Conservation (phyloP, 768 basidiomycete species). For the Boletales sp. region DNA sequence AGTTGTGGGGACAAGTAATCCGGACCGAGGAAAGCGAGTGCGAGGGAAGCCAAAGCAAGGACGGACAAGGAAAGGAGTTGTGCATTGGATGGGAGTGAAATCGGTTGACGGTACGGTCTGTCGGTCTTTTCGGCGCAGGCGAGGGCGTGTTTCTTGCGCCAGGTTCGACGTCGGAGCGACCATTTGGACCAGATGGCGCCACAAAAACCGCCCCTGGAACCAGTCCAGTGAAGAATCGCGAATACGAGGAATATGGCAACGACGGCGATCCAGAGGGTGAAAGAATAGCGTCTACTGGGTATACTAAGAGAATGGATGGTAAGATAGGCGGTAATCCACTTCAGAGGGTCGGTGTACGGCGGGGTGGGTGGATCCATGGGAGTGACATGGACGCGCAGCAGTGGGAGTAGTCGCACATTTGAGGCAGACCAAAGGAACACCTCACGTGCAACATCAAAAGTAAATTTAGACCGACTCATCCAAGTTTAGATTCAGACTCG, state of each 20-base stretch:
- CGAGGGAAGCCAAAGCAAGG: constrained; percentile 41
- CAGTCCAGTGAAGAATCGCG: constrained; percentile 41
- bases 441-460: too few relatives aligned
- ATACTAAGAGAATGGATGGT: constrained; percentile 51
- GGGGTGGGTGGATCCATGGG: constrained; percentile 43
- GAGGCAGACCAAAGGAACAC: too few relatives aligned
- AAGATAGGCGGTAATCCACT: constrained; percentile 58
- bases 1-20: constrained; percentile 61
- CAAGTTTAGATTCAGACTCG: too few relatives aligned
- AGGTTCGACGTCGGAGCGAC: constrained; percentile 55
- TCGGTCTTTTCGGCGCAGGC: constrained; percentile 31
- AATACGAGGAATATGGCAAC: constrained; percentile 38
- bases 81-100: constrained; percentile 58
- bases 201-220: constrained; percentile 37
- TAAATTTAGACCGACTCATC: too few relatives aligned
- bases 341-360: constrained; percentile 37
- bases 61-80: constrained; percentile 51
- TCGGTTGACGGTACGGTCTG: constrained; percentile 39
- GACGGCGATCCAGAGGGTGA: constrained; percentile 57
- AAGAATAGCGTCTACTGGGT: constrained; percentile 52
- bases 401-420: too few relatives aligned
- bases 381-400: not conserved
- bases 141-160: constrained; percentile 46
- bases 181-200: constrained; percentile 59
- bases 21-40: constrained; percentile 55